Conservation (phyloP, 2,329 filamentous ascomycete genomes). For the Xylaria sp. region DNA sequence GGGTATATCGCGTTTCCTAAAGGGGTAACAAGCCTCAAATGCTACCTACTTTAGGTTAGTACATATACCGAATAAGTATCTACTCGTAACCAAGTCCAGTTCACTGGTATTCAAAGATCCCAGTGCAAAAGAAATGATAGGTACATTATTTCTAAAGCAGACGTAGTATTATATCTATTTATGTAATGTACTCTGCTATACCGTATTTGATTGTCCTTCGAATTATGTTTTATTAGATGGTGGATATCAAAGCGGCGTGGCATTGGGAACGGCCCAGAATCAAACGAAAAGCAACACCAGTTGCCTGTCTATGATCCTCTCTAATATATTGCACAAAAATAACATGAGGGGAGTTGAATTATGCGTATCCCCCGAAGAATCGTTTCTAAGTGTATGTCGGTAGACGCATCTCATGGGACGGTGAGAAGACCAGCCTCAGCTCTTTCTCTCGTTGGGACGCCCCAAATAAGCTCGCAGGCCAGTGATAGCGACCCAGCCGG, state of each 20-base stretch:
- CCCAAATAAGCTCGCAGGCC: conserved; percentile 45
- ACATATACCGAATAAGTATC: not conserved
- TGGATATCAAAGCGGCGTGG: not conserved
- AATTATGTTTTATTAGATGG: not conserved
- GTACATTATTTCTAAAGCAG: no score
- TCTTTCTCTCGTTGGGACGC: conserved; percentile 7
- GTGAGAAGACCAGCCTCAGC: conserved; percentile 8
- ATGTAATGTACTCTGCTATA: no score
- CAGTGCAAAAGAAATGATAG: no score
- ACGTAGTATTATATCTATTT: no score
- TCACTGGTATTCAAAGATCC: no score
- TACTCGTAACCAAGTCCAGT: not conserved
- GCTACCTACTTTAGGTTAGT: not conserved
- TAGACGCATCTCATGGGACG: not conserved
- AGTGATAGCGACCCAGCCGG: conserved; percentile 51
- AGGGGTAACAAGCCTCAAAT: conserved; percentile 20
- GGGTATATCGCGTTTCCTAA: conserved; percentile 19
- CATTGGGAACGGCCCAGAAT: not conserved
- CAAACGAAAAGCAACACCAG: not conserved
- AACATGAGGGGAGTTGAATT: not conserved
- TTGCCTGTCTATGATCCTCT: conserved; percentile 9
- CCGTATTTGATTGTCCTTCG: no score
- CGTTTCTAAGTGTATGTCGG: not conserved
- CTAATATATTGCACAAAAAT: conserved; percentile 9
- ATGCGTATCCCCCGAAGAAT: not conserved